Evolutionary conservation across 148 eudicot species (phyloP).

Genomic region (Vaccinium darrowii): DNA sequence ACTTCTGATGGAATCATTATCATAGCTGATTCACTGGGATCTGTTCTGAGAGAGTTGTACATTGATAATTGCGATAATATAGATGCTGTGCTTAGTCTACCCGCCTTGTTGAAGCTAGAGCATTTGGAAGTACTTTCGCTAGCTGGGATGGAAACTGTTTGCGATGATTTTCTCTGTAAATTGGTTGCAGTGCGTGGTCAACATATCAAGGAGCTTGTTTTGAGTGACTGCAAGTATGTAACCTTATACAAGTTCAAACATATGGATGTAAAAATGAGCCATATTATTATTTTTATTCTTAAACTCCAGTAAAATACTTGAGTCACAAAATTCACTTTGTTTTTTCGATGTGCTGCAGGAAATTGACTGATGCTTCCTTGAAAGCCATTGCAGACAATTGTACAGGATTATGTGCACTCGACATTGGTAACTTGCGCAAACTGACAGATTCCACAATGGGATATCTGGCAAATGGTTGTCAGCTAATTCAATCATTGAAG

Average conservation of each 20-base stretch:
- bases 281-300: not conserved
- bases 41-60: slow-evolving; percentile 66
- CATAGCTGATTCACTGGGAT: slow-evolving; percentile 58
- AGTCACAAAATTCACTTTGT: not conserved
- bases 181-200: slow-evolving; percentile 51
- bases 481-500: slow-evolving; percentile 42
- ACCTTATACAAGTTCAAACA: not conserved
- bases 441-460: slow-evolving; percentile 70
- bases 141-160: slow-evolving; percentile 56
- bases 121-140: slow-evolving; percentile 68
- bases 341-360: slow-evolving; percentile 50
- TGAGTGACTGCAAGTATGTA: slow-evolving; percentile 74
- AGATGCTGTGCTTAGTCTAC: slow-evolving; percentile 60
- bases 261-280: not conserved
- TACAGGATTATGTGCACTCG: slow-evolving; percentile 54
- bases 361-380: slow-evolving; percentile 65
- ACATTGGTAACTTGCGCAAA: slow-evolving; percentile 53
- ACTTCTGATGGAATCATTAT: slow-evolving; percentile 55
- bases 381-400: slow-evolving; percentile 65
- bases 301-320: not conserved
- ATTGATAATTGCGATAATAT: slow-evolving; percentile 68
- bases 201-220: slow-evolving; percentile 65
- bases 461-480: slow-evolving; percentile 80
- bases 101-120: slow-evolving; percentile 52
- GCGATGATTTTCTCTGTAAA: slow-evolving; percentile 55